These are phyloP conservation scores for Trichoderma virens DNA, from an alignment of 495 filamentous ascomycete genomes.

Conservation along the genomic window DNA sequence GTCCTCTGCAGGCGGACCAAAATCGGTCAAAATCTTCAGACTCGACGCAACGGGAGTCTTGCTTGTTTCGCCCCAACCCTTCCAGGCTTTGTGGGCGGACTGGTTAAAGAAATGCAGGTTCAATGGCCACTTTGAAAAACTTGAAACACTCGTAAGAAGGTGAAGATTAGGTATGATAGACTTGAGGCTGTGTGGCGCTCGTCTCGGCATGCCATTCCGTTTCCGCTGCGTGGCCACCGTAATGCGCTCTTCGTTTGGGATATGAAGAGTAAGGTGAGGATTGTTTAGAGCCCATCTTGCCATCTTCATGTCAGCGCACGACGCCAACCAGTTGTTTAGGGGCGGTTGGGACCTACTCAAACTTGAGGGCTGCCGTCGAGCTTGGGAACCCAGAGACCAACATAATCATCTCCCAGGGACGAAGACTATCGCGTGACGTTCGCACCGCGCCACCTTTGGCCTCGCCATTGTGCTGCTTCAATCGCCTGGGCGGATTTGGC, in stretches of 20 bases:
- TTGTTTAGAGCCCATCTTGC: conserved; percentile 89
- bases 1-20: conserved; percentile 18
- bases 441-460: conserved; percentile 68
- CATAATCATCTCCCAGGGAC: conserved; percentile 90
- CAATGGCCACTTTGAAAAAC: conserved; percentile 77
- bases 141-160: conserved; percentile 64
- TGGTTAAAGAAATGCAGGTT: conserved; percentile 68
- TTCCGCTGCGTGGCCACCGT: conserved; percentile 29
- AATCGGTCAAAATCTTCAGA: conserved; percentile 52
- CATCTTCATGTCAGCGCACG: not conserved
- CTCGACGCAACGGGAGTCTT: conserved; percentile 38
- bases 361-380: conserved; percentile 80
- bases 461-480: conserved; percentile 84
- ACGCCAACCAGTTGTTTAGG: too few species aligned
- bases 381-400: conserved; percentile 86
- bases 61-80: conserved; percentile 45
- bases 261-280: conserved; percentile 64
- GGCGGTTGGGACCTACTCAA: conserved; percentile 65
- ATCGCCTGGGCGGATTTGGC: conserved; percentile 71
- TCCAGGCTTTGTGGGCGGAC: conserved; percentile 64
- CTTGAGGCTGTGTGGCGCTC: conserved; percentile 50
- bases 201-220: conserved; percentile 34
- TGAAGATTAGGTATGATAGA: conserved; percentile 69
- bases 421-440: conserved; percentile 55
- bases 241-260: conserved; percentile 50